Evolutionary conservation across 257 asterid genomes (phyloP).

Genomic region (Solanum dulcamara): DNA sequence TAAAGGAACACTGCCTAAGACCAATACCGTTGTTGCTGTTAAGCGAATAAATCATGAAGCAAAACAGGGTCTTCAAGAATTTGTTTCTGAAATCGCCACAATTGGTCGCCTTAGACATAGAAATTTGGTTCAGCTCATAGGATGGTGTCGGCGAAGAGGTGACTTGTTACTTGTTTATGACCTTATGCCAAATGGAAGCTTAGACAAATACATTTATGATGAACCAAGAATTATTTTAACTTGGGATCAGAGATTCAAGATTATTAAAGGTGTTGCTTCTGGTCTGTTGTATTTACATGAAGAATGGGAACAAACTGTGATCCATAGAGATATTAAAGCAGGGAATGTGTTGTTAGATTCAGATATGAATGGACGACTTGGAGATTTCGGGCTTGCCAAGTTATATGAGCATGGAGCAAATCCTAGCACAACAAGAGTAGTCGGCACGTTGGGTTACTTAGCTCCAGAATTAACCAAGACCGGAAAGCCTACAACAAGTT

Average conservation of each 20-base stretch:
- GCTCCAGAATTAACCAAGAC: slow-evolving; percentile 73
- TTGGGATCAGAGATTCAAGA: slow-evolving; percentile 64
- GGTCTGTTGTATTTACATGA: slow-evolving; percentile 56
- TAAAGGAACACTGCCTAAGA: slow-evolving; percentile 39
- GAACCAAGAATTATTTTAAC: slow-evolving; percentile 27
- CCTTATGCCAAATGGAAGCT: slow-evolving; percentile 71
- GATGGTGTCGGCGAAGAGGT: slow-evolving; percentile 46
- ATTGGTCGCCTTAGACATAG: slow-evolving; percentile 71
- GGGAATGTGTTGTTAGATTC: slow-evolving; percentile 55
- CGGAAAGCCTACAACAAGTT: slow-evolving; percentile 50
- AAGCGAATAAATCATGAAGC: slow-evolving; percentile 47
- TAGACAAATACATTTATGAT: slow-evolving; percentile 48
- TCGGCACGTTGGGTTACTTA: slow-evolving; percentile 65
- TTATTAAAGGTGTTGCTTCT: slow-evolving; percentile 52
- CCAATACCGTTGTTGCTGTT: slow-evolving; percentile 39
- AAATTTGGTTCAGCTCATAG: slow-evolving; percentile 45
- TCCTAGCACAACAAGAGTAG: slow-evolving; percentile 58
- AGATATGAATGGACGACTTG: slow-evolving; percentile 46
- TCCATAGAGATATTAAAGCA: slow-evolving; percentile 71
- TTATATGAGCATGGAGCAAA: slow-evolving; percentile 42
- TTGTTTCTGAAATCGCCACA: slow-evolving; percentile 38
- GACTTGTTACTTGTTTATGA: slow-evolving; percentile 65
- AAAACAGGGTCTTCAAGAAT: slow-evolving; percentile 49
- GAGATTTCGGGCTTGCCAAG: slow-evolving; percentile 80
- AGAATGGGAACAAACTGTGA: slow-evolving; percentile 71